Conservation (phyloP, 2,329 filamentous ascomycete genomes). For the Venturia effusa region DNA sequence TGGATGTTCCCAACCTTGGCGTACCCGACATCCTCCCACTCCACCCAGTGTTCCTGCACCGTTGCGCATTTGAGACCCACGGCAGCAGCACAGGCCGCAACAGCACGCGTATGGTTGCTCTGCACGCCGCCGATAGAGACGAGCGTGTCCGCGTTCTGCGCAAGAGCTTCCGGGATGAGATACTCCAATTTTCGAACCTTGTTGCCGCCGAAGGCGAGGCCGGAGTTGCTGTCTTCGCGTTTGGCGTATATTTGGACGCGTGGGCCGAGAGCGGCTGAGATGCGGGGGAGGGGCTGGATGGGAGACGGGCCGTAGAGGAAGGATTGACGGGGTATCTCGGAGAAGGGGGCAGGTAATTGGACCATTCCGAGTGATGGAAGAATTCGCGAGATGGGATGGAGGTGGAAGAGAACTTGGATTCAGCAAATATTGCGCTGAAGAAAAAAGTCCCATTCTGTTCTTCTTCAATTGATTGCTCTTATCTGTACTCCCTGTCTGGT, state of each 20-base stretch:
- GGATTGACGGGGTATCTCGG: constrained; percentile 44
- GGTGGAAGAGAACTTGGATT: neutral
- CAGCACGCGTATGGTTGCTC: constrained; percentile 59
- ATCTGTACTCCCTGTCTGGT: neutral
- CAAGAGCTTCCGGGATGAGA: constrained; percentile 51
- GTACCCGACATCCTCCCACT: constrained; percentile 44
- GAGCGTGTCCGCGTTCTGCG: constrained; percentile 48
- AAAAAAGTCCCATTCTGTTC: neutral
- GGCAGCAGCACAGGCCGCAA: constrained; percentile 50
- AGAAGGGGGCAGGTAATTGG: constrained; percentile 9
- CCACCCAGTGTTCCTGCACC: constrained; percentile 60
- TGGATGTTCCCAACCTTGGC: constrained; percentile 61
- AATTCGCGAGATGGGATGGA: neutral
- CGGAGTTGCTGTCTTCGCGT: constrained; percentile 60
- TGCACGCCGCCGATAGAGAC: constrained; percentile 59
- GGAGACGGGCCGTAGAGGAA: constrained; percentile 59
- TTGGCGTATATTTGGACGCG: constrained; percentile 58
- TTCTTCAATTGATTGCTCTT: neutral
- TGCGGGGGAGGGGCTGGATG: constrained; percentile 55
- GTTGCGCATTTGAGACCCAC: constrained; percentile 46
- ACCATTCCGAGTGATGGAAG: neutral
- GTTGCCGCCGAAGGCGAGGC: constrained; percentile 57
- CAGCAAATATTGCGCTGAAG: neutral
- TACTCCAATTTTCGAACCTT: constrained; percentile 63
- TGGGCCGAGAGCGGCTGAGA: constrained; percentile 49